phyloP scores from a whole-genome alignment of 495 filamentous ascomycete species.

The Penicillium verhagenii region DNA sequence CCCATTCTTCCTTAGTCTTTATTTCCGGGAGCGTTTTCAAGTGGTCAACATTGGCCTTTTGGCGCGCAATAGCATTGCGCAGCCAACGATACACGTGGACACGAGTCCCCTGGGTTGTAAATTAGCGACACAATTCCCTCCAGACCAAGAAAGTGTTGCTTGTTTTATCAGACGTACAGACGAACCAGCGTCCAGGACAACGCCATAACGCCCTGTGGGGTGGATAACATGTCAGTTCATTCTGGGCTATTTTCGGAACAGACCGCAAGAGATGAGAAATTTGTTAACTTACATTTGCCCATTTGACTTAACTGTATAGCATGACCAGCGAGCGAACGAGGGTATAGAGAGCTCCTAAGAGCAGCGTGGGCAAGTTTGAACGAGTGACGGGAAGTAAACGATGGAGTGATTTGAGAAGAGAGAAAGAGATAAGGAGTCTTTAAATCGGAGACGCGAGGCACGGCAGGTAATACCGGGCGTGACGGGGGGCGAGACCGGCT shows the following conservation, averaged over 20 bases:
- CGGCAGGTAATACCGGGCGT: conserved; percentile 20
- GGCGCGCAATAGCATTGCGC: conserved; percentile 65
- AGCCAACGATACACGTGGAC: conserved; percentile 93
- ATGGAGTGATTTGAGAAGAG: neutral
- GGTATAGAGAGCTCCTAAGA: conserved; percentile 1
- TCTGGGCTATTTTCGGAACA: neutral
- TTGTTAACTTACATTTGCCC: conserved; percentile 47
- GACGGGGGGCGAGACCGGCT: conserved; percentile 18
- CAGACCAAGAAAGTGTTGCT: neutral
- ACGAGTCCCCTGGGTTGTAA: conserved; percentile 67
- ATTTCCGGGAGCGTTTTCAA: conserved; percentile 73
- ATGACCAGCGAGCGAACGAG: conserved; percentile 31
- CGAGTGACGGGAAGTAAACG: neutral
- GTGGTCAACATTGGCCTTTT: conserved; percentile 57
- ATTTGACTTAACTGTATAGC: conserved; percentile 36
- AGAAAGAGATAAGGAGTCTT: conserved; percentile 23
- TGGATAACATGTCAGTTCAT: conserved; percentile 1
- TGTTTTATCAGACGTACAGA: conserved; percentile 46
- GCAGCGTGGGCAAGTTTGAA: neutral
- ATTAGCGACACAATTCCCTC: conserved; percentile 7
- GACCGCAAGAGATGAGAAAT: conserved; percentile 4
- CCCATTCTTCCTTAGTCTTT: conserved; percentile 81
- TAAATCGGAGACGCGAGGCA: conserved; percentile 17
- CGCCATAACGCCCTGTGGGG: conserved; percentile 57
- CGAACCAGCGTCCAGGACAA: conserved; percentile 68